A percentile compares a stretch with the other conserved stretches of the same genome.
These are phyloP conservation scores for Botrytis hyacinthi DNA, from an alignment of 2,329 filamentous ascomycete species.

Conservation along the genomic window DNA sequence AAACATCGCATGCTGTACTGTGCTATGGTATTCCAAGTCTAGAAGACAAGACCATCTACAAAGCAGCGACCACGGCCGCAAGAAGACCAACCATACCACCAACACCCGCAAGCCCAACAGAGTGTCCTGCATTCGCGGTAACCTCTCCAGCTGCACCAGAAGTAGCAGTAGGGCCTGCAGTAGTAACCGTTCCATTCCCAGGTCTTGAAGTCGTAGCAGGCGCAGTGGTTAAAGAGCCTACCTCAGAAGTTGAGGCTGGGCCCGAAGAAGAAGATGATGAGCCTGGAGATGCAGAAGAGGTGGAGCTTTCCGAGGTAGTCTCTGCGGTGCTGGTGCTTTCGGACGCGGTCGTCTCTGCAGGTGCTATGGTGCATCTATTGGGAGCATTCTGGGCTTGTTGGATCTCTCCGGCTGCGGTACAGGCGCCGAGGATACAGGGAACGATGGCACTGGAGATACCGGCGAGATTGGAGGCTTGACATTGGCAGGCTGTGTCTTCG, in stretches of 20 bases:
- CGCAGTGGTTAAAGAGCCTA: not conserved
- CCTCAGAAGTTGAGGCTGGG: not conserved
- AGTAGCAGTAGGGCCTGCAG: not conserved
- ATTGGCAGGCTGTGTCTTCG: slow-evolving; percentile 10
- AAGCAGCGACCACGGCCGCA: not conserved
- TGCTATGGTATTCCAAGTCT: not conserved
- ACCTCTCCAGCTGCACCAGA: not conserved
- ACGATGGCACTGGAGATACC: not conserved
- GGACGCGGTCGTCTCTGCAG: not conserved
- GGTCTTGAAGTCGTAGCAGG: not conserved
- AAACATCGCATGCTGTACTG: not conserved
- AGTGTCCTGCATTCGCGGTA: not conserved
- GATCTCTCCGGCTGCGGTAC: not conserved
- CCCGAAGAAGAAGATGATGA: not conserved
- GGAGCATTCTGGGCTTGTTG: not conserved
- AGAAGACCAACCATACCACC: slow-evolving; percentile 3
- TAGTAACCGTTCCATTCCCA: not conserved
- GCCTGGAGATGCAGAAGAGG: not conserved
- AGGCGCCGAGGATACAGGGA: not conserved
- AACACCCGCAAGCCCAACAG: slow-evolving; percentile 8
- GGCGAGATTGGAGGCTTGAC: not conserved
- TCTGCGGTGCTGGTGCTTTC: not conserved
- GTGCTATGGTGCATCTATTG: not conserved
- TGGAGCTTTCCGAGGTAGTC: not conserved
- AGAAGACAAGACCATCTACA: slow-evolving; percentile 1